Conservation (phyloP, 2,329 filamentous ascomycete genomes). For the Sclerotinia trifoliorum region DNA sequence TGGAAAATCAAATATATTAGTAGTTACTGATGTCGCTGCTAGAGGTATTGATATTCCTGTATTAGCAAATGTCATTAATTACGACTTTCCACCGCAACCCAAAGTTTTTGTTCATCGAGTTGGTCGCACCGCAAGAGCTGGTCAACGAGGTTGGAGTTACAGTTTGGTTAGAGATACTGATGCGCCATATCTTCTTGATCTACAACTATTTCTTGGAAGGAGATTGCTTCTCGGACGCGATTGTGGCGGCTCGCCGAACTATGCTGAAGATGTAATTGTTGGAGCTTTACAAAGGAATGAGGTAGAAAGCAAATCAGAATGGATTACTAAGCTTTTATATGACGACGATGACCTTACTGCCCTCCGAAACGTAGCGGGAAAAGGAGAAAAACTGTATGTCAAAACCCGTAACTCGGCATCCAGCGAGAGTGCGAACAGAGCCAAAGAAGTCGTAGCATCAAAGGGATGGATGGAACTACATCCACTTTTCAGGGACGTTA, state of each 20-base stretch:
- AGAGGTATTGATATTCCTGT: conserved; percentile 97
- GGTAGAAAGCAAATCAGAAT: conserved; percentile 76
- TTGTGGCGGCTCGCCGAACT: conserved; percentile 60
- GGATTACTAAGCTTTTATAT: conserved; percentile 73
- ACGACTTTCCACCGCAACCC: conserved; percentile 93
- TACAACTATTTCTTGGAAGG: conserved; percentile 92
- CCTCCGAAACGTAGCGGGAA: conserved; percentile 71
- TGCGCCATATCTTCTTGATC: conserved; percentile 85
- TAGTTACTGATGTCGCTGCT: conserved; percentile 95
- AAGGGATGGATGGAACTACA: conserved; percentile 74
- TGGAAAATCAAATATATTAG: conserved; percentile 83
- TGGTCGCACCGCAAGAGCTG: conserved; percentile 91
- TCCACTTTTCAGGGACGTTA: conserved; percentile 73
- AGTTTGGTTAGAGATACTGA: conserved; percentile 86
- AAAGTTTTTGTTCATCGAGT: conserved; percentile 97
- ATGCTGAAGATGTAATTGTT: conserved; percentile 78
- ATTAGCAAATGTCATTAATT: conserved; percentile 96
- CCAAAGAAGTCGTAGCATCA: conserved; percentile 72
- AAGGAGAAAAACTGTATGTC: conserved; percentile 91
- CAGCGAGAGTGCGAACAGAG: conserved; percentile 81
- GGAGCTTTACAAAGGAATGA: conserved; percentile 71
- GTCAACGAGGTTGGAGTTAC: conserved; percentile 90
- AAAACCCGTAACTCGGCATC: conserved; percentile 89
- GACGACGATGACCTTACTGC: conserved; percentile 72
- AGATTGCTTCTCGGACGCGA: conserved; percentile 74